Conservation (phyloP, 1,139 yeast species). For the Kodamaea arcana region DNA sequence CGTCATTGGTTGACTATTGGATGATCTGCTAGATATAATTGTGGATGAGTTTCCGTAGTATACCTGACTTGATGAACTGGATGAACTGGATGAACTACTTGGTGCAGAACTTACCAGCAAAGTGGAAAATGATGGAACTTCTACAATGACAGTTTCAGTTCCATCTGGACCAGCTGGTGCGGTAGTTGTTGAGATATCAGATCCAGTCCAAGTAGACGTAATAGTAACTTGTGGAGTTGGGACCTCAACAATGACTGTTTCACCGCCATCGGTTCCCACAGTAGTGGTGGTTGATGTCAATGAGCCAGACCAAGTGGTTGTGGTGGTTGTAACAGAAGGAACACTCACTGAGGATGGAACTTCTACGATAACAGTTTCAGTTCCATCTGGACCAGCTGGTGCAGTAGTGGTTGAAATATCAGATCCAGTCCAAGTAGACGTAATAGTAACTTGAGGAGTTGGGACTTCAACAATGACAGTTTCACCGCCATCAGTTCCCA, state of each 20-base stretch:
- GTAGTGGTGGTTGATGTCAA: slow-evolving; percentile 9
- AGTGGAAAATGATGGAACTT: slow-evolving; percentile 6
- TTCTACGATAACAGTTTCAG: slow-evolving; percentile 16
- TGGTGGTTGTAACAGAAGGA: slow-evolving; percentile 12
- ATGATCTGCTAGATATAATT: background rate
- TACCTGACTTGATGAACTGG: background rate
- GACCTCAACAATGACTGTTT: slow-evolving; percentile 9
- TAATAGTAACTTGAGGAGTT: slow-evolving; percentile 8
- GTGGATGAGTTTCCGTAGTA: background rate
- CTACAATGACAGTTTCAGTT: slow-evolving; percentile 7
- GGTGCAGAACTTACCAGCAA: background rate
- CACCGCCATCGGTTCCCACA: slow-evolving; percentile 7
- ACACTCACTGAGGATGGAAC: no score
- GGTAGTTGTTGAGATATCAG: slow-evolving; percentile 4
- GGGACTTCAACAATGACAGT: slow-evolving; percentile 14
- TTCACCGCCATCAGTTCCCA: slow-evolving; percentile 6
- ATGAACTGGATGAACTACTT: background rate
- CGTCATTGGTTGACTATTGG: background rate
- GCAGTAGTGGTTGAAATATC: slow-evolving; percentile 2
- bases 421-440: slow-evolving; percentile 8
- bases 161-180: slow-evolving; percentile 3
- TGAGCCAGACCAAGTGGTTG: slow-evolving; percentile 9
- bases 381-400: slow-evolving; percentile 10
- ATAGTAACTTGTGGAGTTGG: slow-evolving; percentile 14
- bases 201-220: slow-evolving; percentile 9